Evolutionary conservation across 2,329 filamentous ascomycete genomes (phyloP), one percentile per base, ranked within the genome.

Genomic region (Exophiala aquamarina): DNA sequence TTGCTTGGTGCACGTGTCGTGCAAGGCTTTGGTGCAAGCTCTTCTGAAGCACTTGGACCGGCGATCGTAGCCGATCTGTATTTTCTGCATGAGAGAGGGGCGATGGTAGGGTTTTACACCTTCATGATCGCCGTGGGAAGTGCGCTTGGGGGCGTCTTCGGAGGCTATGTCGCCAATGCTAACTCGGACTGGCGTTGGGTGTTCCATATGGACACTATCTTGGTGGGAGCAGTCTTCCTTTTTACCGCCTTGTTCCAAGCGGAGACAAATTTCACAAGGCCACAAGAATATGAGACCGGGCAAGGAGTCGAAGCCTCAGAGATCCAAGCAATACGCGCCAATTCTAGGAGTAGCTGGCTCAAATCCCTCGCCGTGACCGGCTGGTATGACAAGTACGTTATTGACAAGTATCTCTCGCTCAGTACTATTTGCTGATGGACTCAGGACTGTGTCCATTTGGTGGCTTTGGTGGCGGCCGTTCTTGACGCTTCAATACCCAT

Each of bases 401-500:
- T 17, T 13, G 17, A 18, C 10, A n/a, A 14, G 7, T 14, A 14
- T 19, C 21, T 15, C 3, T 9, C 4, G 9, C 14, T n/a, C 21
- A 3, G 3, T 8, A 19, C 5, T 41, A 8, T 10, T 6, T 28
- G 26, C 36, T 48, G 32, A 43, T 17, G 13, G 13, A 20, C 2
- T 14, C 23, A 48, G 45, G 3, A 33, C 41, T 14, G 13, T 38
- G 5, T 48, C 45, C 5, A 48, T 48, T 17, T 48, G 31, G 45
- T 48, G 39, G 39, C 33, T 48, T 15, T 45, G 41, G 41, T 40
- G 41, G 35, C 79, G 91, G 1, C 92, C 91, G 0, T 89, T 96
- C 49, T 81, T 96, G 35, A 77, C 96, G 1, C 94, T 84, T 58
- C 81, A 84, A 1, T 95, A 95, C 18, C 47, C 47, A n/a, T 42